Percentiles rank a stretch among this genome's conserved stretches.
These are phyloP conservation scores for Daldinia sp. DNA, from an alignment of 2,329 filamentous ascomycete species.

Conservation along the genomic window DNA sequence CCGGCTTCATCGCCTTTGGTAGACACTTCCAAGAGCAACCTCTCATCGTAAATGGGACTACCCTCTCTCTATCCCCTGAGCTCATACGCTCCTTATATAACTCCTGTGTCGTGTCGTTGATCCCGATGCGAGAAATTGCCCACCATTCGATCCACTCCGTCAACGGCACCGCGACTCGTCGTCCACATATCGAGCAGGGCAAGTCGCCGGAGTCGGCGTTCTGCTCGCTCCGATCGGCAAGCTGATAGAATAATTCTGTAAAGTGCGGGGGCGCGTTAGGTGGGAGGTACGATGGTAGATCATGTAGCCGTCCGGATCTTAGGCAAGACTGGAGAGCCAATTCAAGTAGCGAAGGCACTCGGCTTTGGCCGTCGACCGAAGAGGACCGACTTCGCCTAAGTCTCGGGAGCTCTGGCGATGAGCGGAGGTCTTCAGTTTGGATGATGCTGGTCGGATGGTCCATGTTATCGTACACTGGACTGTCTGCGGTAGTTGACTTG, in stretches of 20 bases:
- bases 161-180: conserved; percentile 62
- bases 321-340: conserved; percentile 62
- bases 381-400: conserved; percentile 15
- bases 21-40: conserved; percentile 64
- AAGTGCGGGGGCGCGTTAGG: conserved; percentile 57
- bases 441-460: conserved; percentile 25
- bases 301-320: conserved; percentile 56
- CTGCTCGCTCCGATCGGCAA: conserved; percentile 57
- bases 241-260: conserved; percentile 55
- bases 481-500: conserved; percentile 4
- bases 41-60: conserved; percentile 45
- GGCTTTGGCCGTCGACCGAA: conserved; percentile 43
- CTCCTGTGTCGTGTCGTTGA: background rate
- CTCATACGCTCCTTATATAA: background rate
- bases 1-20: conserved; percentile 47
- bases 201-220: conserved; percentile 59
- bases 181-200: conserved; percentile 65
- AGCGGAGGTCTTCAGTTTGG: conserved; percentile 45
- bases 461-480: conserved; percentile 2
- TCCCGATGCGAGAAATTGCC: conserved; percentile 46
- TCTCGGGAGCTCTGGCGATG: conserved; percentile 32
- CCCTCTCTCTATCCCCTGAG: conserved; percentile 8
- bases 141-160: conserved; percentile 75
- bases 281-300: conserved; percentile 59
- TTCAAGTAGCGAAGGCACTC: conserved; percentile 65